phyloP scores from a whole-genome alignment of 208 protist genomes.

The Wallacemonas collosoma region DNA sequence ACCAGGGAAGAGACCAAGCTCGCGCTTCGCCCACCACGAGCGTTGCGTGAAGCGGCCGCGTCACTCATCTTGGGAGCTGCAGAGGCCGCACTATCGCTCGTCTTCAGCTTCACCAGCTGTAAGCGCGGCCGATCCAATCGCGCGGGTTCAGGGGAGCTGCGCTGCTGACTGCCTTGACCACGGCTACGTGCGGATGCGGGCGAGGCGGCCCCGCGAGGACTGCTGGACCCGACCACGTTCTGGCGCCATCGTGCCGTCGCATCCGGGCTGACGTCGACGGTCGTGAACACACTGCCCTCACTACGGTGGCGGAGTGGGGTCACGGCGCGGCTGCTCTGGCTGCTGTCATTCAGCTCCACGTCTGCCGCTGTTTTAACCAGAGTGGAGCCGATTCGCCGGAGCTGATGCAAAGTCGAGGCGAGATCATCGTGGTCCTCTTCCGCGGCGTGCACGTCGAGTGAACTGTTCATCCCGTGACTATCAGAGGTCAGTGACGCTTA shows the following conservation, averaged over 20 bases:
- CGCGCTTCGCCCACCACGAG: constrained; percentile 1
- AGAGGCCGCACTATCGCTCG: background rate
- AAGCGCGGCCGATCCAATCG: background rate
- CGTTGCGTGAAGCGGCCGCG: background rate
- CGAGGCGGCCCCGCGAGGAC: background rate
- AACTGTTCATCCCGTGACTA: too few relatives aligned
- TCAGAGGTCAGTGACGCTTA: too few relatives aligned
- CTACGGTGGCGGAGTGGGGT: constrained; percentile 7
- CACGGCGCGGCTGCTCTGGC: constrained; percentile 7
- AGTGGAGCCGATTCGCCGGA: constrained; percentile 11
- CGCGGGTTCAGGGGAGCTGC: background rate
- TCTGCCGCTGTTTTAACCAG: constrained; percentile 4
- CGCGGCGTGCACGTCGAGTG: too few relatives aligned
- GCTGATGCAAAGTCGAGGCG: constrained; percentile 13
- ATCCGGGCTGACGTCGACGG: constrained; percentile 16
- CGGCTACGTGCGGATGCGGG: background rate
- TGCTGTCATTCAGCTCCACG: constrained; percentile 14
- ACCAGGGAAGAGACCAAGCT: constrained; percentile 1
- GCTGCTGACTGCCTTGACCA: background rate
- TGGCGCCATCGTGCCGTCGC: constrained; percentile 14
- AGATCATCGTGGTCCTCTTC: constrained; percentile 7
- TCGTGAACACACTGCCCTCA: constrained; percentile 5
- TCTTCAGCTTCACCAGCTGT: constrained; percentile 5
- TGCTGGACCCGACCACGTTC: background rate
- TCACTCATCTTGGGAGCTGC: background rate